These are phyloP conservation scores for Umbelopsis vinacea DNA, from an alignment of 192 early-diverging fungal species.

Conservation along the genomic window DNA sequence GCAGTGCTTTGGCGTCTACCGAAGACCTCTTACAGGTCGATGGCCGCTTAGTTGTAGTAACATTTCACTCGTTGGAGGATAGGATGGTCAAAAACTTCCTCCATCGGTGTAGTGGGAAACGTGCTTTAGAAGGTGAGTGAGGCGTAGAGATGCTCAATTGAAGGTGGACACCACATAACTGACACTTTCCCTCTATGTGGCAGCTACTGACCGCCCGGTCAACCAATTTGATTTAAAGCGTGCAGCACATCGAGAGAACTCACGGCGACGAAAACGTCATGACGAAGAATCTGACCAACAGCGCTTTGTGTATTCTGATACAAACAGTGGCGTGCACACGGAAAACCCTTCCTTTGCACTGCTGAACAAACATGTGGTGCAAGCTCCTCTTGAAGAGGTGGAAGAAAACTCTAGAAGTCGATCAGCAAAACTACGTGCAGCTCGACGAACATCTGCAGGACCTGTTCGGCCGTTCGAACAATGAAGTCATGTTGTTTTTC, in stretches of 20 bases:
- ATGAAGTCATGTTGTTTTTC: not conserved
- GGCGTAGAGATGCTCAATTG: not conserved
- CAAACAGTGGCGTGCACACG: not conserved
- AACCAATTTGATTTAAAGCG: conserved; percentile 41
- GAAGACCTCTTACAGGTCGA: conserved; percentile 54
- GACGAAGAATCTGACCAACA: not conserved
- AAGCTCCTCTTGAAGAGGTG: conserved; percentile 53
- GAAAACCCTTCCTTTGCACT: conserved; percentile 35
- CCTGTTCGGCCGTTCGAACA: conserved; percentile 33
- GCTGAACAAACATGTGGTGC: conserved; percentile 46
- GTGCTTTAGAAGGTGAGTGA: conserved; percentile 29
- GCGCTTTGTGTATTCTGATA: not conserved
- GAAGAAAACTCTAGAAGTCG: conserved; percentile 61
- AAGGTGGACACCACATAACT: not conserved
- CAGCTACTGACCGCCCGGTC: conserved; percentile 22
- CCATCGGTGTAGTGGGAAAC: conserved; percentile 36
- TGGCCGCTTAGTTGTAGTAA: conserved; percentile 62
- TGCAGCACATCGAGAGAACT: conserved; percentile 21
- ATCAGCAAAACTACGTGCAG: conserved; percentile 55
- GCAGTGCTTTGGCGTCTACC: conserved; percentile 52
- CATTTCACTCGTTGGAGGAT: conserved; percentile 81
- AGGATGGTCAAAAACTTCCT: conserved; percentile 70
- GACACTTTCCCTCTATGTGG: not conserved
- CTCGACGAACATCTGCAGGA: conserved; percentile 27
- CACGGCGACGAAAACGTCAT: not conserved